Evolutionary conservation across 2,329 filamentous ascomycete species (phyloP), one percentile per base, ranked within the genome.

Genomic region (Leptographium procerum): DNA sequence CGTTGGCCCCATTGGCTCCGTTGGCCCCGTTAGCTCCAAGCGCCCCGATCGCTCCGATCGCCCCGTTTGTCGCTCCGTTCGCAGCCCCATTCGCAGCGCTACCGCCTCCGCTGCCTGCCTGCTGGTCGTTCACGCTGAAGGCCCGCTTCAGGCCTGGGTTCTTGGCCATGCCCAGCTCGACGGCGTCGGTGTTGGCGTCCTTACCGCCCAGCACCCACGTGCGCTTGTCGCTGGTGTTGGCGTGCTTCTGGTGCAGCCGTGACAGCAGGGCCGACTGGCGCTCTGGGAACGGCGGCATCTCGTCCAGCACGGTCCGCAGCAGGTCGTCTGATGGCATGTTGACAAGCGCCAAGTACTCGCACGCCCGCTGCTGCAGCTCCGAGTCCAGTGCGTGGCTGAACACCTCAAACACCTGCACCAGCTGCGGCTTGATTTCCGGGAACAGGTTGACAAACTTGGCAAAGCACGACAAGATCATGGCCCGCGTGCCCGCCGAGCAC

Each of bases 141-240:
- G 89, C 87, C 65, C 92, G 86, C 75, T 92, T 95, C 59, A 96
- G 79, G 14, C 88, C 88, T 13, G 86, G 85, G 61, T 87, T 87
- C 71, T 94, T 89, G 33, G 85, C 86, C 72, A 96, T 82, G 62
- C 83, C 84, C 60, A 95, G 82, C 69, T 96, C 91, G 58, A 85
- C 81, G 51, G 84, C 78, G 67, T 95, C 90, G 1, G 84, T 77
- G 69, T 96, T 96, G 59, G 91, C 92, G 69, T 95, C 91, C 74
- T 96, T 96, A 61, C 91, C 92, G 62, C 92, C 92, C n/a, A 97
- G 89, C 29, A 96, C 86, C 94, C 94, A 99, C 1, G 94, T 97
- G 61, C 92, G 84, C 74, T 95, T 95, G 71, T 99, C 94, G 69
- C 89, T 95, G 16, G 90, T 94, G 61, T 88, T 89, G 53, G 88